A percentile compares a stretch with the other conserved stretches of the same genome.
Evolutionary conservation across 2,329 filamentous ascomycete species (phyloP).

Genomic region (Penicillium thymicola): DNA sequence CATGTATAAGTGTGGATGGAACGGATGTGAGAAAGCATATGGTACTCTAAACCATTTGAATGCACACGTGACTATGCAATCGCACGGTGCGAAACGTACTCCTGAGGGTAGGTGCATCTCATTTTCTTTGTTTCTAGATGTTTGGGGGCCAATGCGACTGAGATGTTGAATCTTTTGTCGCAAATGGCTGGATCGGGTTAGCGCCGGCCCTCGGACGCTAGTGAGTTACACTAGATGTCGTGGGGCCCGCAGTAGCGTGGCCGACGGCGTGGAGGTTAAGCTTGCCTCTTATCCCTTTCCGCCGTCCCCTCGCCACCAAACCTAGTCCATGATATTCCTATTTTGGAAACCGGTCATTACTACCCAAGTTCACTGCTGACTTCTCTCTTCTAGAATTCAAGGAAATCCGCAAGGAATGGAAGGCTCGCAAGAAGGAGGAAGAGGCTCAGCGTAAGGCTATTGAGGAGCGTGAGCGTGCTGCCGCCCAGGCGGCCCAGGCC

Average conservation of each 20-base stretch:
- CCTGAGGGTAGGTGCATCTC: slow-evolving; percentile 75
- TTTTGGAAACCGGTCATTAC: not conserved
- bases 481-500: slow-evolving; percentile 49
- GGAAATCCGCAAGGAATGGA: slow-evolving; percentile 98
- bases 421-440: slow-evolving; percentile 98
- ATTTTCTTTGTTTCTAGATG: slow-evolving; percentile 2
- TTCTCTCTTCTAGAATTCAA: slow-evolving; percentile 74
- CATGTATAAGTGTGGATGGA: slow-evolving; percentile 99
- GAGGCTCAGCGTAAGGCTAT: slow-evolving; percentile 85
- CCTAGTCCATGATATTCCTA: not conserved
- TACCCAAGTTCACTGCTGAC: slow-evolving; percentile 15
- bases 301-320: slow-evolving; percentile 4
- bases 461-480: slow-evolving; percentile 74
- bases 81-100: slow-evolving; percentile 88
- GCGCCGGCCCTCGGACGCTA: slow-evolving; percentile 39
- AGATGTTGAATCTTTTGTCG: slow-evolving; percentile 30
- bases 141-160: slow-evolving; percentile 9
- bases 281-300: slow-evolving; percentile 26
- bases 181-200: slow-evolving; percentile 41
- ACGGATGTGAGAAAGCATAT: slow-evolving; percentile 97
- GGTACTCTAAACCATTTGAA: slow-evolving; percentile 97
- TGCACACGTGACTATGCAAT: slow-evolving; percentile 98
- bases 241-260: slow-evolving; percentile 54
- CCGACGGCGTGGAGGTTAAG: slow-evolving; percentile 46
- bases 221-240: slow-evolving; percentile 51